A percentile compares a stretch with the other conserved stretches of the same genome.
phyloP scores from a whole-genome alignment of 2,329 filamentous ascomycete species.

The Botrytis medusae region DNA sequence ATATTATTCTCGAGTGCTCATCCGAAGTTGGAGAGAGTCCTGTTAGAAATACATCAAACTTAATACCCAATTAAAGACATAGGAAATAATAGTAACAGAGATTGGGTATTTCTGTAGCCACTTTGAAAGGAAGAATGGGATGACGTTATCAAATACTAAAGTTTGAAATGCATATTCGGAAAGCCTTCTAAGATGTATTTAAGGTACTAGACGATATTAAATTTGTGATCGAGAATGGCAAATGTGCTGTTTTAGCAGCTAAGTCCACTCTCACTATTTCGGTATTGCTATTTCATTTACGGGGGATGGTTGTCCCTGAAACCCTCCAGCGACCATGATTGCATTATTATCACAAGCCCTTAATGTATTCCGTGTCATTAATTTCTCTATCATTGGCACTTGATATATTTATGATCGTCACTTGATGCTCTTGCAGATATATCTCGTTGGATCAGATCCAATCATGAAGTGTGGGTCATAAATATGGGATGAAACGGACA shows the following conservation, averaged over 20 bases:
- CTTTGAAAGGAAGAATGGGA: background rate
- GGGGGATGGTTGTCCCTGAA: background rate
- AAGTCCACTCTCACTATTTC: background rate
- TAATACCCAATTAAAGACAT: background rate
- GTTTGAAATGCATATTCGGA: background rate
- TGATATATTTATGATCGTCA: background rate
- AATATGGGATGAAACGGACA: background rate
- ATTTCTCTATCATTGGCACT: background rate
- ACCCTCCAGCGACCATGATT: background rate
- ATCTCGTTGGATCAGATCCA: background rate
- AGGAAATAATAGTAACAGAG: background rate
- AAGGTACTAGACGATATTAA: background rate
- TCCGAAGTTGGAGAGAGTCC: background rate
- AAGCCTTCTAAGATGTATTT: background rate
- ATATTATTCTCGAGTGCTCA: background rate
- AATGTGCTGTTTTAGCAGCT: background rate
- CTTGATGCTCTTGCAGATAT: background rate
- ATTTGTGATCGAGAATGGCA: background rate
- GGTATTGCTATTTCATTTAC: background rate
- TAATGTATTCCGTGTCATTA: too few species aligned
- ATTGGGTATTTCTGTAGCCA: background rate
- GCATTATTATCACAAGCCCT: background rate
- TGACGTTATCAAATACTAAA: background rate
- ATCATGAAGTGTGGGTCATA: background rate
- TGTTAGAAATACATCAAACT: background rate